Base-by-base conservation (phyloP, 768 basidiomycete genomes). In the Rhodotorula diobovata region DNA sequence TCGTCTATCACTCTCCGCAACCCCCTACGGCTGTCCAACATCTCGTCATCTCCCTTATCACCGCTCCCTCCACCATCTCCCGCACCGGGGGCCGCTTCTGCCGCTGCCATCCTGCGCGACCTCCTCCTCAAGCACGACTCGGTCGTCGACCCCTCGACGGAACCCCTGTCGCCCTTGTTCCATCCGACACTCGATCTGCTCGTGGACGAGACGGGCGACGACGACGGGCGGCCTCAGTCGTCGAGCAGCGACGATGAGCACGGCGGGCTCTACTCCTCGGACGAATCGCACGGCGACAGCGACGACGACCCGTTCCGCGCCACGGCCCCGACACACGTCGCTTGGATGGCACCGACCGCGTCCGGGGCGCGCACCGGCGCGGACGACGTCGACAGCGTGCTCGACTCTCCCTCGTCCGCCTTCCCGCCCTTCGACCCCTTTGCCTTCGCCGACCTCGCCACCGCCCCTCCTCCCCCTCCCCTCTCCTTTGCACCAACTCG, bases 371-470 rank as follows among this genome's bases (percentile, higher is more conserved):
- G 5, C 20, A 28, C 1, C 41, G 12, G 7, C 7, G 28, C 3
- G 12, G 6, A 20, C 2, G 20, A 37, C 30, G 51, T 30, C n/a
- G 32, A 46, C 7, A 32, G 34, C 45, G 43, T 32, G 20, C 43
- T n/a, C 63, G 63, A 64, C 43, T 56, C 51, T 2, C 61, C 61
- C 0, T 53, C 51, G 20, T 11, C 37, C 8, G 35, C 35, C n/a
- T 63, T 39, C n/a, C 37, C 63, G 18, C 63, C 63, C 21, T 56
- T 64, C 54, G 53, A 55, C 54, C 63, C 63, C 6, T 56, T 64
- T 43, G 18, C 63, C 12, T 34, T 64, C 54, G 18, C 63, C 21
- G 32, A 30, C 6, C 5, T 23, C 61, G n/a, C 32, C 32, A 41
- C 32, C 8, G 41, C 63, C 4, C 43, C 63, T 32, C 63, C 41